phyloP scores from a whole-genome alignment of 306 rosid species.

The Vicia faba region DNA sequence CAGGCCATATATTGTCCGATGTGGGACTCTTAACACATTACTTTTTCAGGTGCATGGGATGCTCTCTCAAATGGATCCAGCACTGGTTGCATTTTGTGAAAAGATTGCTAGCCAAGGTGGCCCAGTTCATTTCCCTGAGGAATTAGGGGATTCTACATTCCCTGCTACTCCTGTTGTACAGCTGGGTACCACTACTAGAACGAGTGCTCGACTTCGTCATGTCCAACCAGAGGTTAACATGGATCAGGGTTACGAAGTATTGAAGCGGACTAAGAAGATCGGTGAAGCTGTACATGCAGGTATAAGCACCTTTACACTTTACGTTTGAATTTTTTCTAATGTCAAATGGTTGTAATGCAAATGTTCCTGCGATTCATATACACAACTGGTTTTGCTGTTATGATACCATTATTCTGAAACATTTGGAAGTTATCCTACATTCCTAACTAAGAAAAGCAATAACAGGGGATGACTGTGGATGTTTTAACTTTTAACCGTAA shows the following conservation, averaged over 20 bases:
- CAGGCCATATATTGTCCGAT: too few relatives aligned
- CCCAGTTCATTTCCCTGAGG: constrained; percentile 72
- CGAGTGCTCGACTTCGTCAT: constrained; percentile 88
- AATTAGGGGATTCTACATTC: constrained; percentile 60
- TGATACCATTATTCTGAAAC: constrained; percentile 23
- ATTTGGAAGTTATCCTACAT: constrained; percentile 6
- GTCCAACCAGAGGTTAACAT: constrained; percentile 77
- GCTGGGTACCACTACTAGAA: constrained; percentile 68
- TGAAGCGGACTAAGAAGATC: constrained; percentile 68
- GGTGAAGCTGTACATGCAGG: constrained; percentile 72
- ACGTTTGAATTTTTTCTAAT: not conserved
- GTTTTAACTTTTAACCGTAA: not conserved
- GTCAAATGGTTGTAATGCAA: not conserved
- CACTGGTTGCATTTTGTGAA: constrained; percentile 80
- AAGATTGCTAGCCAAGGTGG: constrained; percentile 91
- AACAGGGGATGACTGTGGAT: not conserved
- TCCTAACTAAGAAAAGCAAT: constrained; percentile 5
- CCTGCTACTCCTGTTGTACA: constrained; percentile 79
- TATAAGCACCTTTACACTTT: constrained; percentile 34
- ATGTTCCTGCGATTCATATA: constrained; percentile 5
- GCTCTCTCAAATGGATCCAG: constrained; percentile 98
- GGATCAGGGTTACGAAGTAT: constrained; percentile 70
- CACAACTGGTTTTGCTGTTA: not conserved
- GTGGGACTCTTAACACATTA: too few relatives aligned
- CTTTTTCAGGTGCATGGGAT: constrained; percentile 81